Base-by-base conservation (phyloP, 805 yeast species). In the Saccharomycopsis olivae region DNA sequence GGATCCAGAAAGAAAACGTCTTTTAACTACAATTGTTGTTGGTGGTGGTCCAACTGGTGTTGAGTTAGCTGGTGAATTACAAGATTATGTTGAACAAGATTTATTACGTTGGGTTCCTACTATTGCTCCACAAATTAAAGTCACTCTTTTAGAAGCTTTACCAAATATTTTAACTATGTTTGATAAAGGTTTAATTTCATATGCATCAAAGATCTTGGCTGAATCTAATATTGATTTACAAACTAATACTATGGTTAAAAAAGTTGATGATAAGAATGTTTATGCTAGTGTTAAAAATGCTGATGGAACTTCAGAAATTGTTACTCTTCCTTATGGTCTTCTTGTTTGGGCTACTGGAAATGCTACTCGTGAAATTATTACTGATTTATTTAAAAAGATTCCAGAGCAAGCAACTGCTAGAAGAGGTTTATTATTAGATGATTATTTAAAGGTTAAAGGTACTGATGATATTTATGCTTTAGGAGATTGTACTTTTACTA, bases 21-120 rank as follows among this genome's bases (percentile, higher is more conserved):
- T 89, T 53, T 71, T 88, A 58, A 81, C 79, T 47, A 78, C 87
- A 53, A 89, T 89, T 47, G 94, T 89, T 47, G 94, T 92, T 51
- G 97, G 97, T 55, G 97, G 96, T 63, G 97, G 97, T 49, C 96
- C 97, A 58, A 88, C 97, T 33, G 97, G 97, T 66, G 96, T 88
- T 47, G 96, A 87, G 65, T 82, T 87, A 53, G 96, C 96, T 51
- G 97, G 95, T 55, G 96, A 89, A 64, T 66, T 88, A 53, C 94
- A 83, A 65, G 97, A 88, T 62, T 89, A 84, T 63, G 82, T 87
- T 47, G 87, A 83, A 60, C 94, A 88, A 61, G 97, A 88, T 62
- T 70, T 88, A 62, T 64, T 66, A 53, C 83, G 79, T 63, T 84
- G 94, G 87, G 80, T 84, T 65, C 96, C 96, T 32, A 80, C 72